phyloP scores from a whole-genome alignment of 805 yeast species.

The Candida ulmi region DNA sequence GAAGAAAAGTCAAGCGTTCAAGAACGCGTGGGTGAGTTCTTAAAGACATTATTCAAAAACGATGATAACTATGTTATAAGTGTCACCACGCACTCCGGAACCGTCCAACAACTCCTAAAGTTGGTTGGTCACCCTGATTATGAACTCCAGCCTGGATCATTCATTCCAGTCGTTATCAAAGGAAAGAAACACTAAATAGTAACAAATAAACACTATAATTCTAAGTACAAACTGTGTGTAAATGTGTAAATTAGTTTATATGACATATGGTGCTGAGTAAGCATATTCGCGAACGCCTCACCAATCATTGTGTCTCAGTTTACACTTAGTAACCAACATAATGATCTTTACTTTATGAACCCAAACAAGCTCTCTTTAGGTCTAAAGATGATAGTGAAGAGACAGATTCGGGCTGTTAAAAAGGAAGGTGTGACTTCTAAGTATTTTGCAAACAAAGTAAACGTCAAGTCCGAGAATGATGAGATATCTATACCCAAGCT shows the following conservation, averaged over 20 bases:
- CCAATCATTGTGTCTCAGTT: too few species aligned
- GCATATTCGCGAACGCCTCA: too few species aligned
- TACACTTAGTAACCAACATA: too few species aligned
- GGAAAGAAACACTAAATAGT: too few species aligned
- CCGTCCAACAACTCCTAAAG: neutral
- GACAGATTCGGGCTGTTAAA: neutral
- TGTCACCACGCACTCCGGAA: conserved; percentile 2
- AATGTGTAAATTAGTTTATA: too few species aligned
- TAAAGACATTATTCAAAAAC: neutral
- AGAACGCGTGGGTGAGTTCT: conserved; percentile 1
- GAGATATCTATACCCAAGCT: neutral
- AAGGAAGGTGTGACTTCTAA: neutral
- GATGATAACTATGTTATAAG: conserved; percentile 1
- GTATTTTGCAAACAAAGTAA: neutral
- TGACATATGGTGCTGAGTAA: too few species aligned
- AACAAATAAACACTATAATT: too few species aligned
- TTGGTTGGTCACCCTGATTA: neutral
- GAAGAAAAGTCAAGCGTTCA: neutral
- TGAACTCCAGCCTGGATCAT: neutral
- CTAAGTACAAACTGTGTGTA: too few species aligned
- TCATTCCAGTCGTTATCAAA: conserved; percentile 2
- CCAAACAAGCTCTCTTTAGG: neutral
- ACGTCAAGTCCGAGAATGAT: neutral
- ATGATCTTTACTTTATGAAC: too few species aligned
- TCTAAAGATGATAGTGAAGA: neutral